A percentile compares a stretch with the other conserved stretches of the same genome.
phyloP scores from a whole-genome alignment of 106 monocot genomes.

The Dendrobium huoshanense region DNA sequence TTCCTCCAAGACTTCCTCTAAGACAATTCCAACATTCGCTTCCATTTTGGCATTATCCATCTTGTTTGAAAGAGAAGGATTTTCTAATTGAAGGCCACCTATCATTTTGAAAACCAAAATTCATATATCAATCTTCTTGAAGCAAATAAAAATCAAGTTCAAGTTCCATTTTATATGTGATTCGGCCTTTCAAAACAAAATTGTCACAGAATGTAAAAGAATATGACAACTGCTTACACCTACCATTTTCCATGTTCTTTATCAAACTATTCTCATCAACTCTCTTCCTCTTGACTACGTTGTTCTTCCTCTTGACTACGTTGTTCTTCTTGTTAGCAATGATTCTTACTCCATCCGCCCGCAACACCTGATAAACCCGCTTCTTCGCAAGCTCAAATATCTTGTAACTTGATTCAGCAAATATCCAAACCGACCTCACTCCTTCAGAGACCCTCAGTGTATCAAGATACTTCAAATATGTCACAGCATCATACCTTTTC shows the following conservation, averaged over 20 bases:
- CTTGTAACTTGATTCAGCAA: conserved; percentile 95
- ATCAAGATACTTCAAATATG: conserved; percentile 92
- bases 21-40: conserved; percentile 25
- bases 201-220: not conserved
- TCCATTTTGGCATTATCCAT: conserved; percentile 7
- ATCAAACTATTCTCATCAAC: conserved; percentile 23
- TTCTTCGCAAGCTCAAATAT: conserved; percentile 93
- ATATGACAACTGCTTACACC: not conserved
- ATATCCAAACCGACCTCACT: conserved; percentile 84
- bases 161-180: not conserved
- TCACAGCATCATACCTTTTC: conserved; percentile 91
- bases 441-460: conserved; percentile 93
- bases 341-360: conserved; percentile 52
- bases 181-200: not conserved
- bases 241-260: conserved; percentile 44
- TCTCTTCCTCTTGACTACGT: conserved; percentile 52
- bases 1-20: conserved; percentile 90
- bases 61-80: conserved; percentile 18
- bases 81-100: conserved; percentile 20
- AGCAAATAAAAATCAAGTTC: not conserved
- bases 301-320: conserved; percentile 39
- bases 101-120: not conserved
- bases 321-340: conserved; percentile 14
- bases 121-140: not conserved
- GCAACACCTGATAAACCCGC: conserved; percentile 70